Conservation (phyloP, 768 basidiomycete genomes). For the Leucocoprinus birnbaumii region DNA sequence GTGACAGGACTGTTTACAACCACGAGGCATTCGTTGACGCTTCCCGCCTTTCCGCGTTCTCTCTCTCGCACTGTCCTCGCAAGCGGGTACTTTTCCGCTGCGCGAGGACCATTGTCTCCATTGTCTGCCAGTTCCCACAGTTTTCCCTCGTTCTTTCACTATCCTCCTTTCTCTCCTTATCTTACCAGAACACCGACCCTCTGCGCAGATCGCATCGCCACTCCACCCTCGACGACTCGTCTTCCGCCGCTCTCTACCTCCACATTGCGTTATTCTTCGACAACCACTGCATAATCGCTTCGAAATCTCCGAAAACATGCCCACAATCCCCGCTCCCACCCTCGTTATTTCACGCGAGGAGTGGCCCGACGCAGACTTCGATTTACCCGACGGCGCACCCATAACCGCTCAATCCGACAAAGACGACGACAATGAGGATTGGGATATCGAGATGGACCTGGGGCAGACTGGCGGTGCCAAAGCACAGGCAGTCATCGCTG, state of each 20-base stretch:
- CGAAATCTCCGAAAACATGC: constrained; percentile 37
- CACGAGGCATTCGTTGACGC: constrained; percentile 15
- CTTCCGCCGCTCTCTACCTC: constrained; percentile 1
- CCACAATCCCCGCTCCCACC: constrained; percentile 56
- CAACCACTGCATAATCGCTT: constrained; percentile 10
- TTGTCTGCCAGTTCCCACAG: constrained; percentile 6
- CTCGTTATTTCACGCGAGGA: constrained; percentile 61
- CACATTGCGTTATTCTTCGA: background rate
- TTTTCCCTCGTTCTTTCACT: constrained; percentile 11
- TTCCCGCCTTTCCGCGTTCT: constrained; percentile 8
- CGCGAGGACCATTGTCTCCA: constrained; percentile 12
- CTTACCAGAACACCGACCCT: background rate
- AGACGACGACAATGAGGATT: constrained; percentile 69
- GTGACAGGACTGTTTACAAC: constrained; percentile 24
- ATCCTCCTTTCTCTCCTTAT: constrained; percentile 11
- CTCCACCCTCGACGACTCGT: background rate
- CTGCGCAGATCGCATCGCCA: background rate
- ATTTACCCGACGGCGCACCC: constrained; percentile 71
- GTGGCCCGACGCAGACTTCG: constrained; percentile 88
- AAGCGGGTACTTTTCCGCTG: constrained; percentile 15
- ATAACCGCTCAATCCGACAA: constrained; percentile 66
- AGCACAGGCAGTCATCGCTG: constrained; percentile 33
- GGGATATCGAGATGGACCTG: constrained; percentile 78
- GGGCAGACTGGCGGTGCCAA: constrained; percentile 54
- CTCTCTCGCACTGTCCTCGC: constrained; percentile 10